phyloP scores from a whole-genome alignment of 2,329 filamentous ascomycete genomes.

The Pseudomassariella vexata region DNA sequence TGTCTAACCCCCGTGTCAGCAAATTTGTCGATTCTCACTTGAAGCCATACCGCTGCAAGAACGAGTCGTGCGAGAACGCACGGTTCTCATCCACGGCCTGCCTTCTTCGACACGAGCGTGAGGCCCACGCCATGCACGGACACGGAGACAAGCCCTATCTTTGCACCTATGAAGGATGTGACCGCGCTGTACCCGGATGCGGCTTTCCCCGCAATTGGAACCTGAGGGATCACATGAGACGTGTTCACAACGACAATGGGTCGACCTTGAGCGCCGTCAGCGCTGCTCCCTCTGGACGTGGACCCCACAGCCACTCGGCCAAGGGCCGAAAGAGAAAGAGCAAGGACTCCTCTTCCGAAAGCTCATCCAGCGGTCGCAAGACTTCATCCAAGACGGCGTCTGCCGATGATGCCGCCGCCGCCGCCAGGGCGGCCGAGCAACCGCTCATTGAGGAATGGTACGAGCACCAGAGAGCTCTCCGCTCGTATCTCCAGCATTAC shows the following conservation, averaged over 20 bases:
- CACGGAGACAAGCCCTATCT: conserved; percentile 90
- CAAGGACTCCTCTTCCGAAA: conserved; percentile 37
- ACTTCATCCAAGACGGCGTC: conserved; percentile 35
- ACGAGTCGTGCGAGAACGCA: conserved; percentile 73
- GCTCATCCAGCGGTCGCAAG: conserved; percentile 45
- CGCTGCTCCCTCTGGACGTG: conserved; percentile 33
- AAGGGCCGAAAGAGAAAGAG: conserved; percentile 54
- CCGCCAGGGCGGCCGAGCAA: conserved; percentile 28
- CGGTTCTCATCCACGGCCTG: conserved; percentile 95
- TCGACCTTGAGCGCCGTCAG: conserved; percentile 25
- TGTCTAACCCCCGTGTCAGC: conserved; percentile 42
- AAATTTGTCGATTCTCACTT: conserved; percentile 97
- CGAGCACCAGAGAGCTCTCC: conserved; percentile 58
- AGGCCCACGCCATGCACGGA: conserved; percentile 92
- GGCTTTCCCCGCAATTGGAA: conserved; percentile 97
- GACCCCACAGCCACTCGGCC: conserved; percentile 24
- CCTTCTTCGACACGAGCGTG: conserved; percentile 87
- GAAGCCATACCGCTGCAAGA: conserved; percentile 94
- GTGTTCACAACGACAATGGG: conserved; percentile 69
- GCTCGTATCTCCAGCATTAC: conserved; percentile 49
- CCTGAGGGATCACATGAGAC: conserved; percentile 92
- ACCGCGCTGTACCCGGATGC: conserved; percentile 73
- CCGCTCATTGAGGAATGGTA: conserved; percentile 50
- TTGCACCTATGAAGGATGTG: conserved; percentile 82
- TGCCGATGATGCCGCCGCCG: conserved; percentile 23